Base-by-base conservation (phyloP, 2,329 filamentous ascomycete genomes). In the Pezicula radicicola region DNA sequence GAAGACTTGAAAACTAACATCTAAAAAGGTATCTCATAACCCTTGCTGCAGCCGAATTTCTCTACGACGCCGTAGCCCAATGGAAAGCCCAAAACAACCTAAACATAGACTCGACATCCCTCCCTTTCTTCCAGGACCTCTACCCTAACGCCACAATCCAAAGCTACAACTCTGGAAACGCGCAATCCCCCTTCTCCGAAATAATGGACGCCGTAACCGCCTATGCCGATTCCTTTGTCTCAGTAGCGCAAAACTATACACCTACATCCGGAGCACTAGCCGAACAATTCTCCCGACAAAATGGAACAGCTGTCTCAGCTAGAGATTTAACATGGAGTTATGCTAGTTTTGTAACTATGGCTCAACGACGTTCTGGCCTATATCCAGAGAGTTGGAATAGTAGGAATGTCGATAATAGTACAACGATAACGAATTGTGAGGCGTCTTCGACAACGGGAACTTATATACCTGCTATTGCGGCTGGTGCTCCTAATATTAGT, bases 311-410 rank as follows among this genome's bases (percentile, higher is more conserved):
- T 1, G 67, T 85, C 4, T 87, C 84, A 1, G 87, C 87, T 1
- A 66, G 70, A 12, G 83, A 90, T 55, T 71, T 89, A n/a, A 89
- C 86, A 2, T 89, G 86, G 86, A 88, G 84, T 0, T 89, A 89
- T 59, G 84, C 85, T 1, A 77, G 85, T 0, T 85, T 89, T 67
- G 72, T 90, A 46, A 85, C 84, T 1, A 80, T 80, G 46, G 69
- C 73, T 21, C 75, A 77, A 45, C 78, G 84, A 35, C 77, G 83
- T 39, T 73, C 75, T 19, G 77, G 76, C 13, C 62, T 77, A 21
- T 69, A 81, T 16, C 82, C 83, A 0, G 67, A 73, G 0, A 75
- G 78, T 5, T 87, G 84, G 83, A 73, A 74, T 16, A 74, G 68
- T 35, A 57, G 67, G 16, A 60, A 71, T 10, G 72, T 72, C 2